These are phyloP conservation scores for Coniferiporia weirii DNA, from an alignment of 1,284 basidiomycete species.

Conservation along the genomic window DNA sequence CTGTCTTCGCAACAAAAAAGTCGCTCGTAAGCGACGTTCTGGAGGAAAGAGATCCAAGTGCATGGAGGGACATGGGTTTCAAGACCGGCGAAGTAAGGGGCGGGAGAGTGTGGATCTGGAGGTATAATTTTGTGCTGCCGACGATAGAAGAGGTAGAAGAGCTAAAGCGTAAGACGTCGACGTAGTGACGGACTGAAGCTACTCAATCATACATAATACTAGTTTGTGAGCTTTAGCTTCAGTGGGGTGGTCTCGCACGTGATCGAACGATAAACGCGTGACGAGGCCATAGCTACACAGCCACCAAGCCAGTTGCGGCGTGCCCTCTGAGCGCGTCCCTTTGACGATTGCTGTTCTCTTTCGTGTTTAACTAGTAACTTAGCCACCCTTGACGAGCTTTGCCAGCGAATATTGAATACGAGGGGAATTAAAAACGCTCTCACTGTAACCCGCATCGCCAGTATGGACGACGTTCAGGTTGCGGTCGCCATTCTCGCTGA, in stretches of 20 bases:
- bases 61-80: conserved; percentile 32
- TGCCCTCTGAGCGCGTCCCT: too few species aligned
- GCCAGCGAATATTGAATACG: too few species aligned
- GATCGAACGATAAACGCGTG: too few species aligned
- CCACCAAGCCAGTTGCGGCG: too few species aligned
- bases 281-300: too few species aligned
- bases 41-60: conserved; percentile 28
- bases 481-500: conserved; percentile 59
- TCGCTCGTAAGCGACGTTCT: conserved; percentile 33
- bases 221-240: too few species aligned
- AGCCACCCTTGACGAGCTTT: too few species aligned
- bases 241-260: too few species aligned
- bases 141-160: conserved; percentile 30
- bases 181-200: too few species aligned
- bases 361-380: too few species aligned
- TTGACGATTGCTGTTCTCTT: too few species aligned
- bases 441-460: neutral
- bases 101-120: conserved; percentile 33
- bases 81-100: conserved; percentile 28
- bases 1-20: conserved; percentile 38
- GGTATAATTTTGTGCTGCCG: conserved; percentile 33
- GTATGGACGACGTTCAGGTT: conserved; percentile 21
- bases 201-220: too few species aligned
- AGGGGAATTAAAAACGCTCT: neutral
- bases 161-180: conserved; percentile 20